These are phyloP conservation scores for Anisodus acutangulus DNA, from an alignment of 257 asterid species.

Conservation along the genomic window DNA sequence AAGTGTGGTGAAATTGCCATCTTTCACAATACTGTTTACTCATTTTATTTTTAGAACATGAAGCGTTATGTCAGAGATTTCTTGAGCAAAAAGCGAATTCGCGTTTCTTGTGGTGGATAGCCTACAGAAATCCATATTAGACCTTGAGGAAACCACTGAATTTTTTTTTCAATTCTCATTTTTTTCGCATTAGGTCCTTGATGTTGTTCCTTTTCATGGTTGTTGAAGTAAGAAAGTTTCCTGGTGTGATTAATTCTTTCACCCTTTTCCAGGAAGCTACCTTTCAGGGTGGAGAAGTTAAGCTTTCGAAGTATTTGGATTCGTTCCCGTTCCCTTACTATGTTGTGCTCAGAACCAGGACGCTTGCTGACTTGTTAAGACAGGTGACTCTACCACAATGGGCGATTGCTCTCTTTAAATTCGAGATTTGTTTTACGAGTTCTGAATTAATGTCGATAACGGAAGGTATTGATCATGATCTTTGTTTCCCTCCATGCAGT, in stretches of 20 bases:
- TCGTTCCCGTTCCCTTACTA: conserved; percentile 92
- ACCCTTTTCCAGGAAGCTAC: conserved; percentile 61
- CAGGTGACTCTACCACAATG: conserved; percentile 51
- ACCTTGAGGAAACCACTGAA: conserved; percentile 50
- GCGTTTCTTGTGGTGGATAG: conserved; percentile 83
- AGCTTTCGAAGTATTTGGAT: conserved; percentile 62
- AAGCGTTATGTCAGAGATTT: conserved; percentile 76
- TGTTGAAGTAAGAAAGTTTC: not conserved
- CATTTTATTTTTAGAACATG: conserved; percentile 43
- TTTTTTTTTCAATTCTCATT: not conserved
- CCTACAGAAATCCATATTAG: conserved; percentile 71
- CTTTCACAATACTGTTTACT: conserved; percentile 16
- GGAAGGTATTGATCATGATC: not conserved
- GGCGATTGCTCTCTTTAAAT: not conserved
- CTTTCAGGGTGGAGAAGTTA: conserved; percentile 36
- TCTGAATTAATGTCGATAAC: not conserved
- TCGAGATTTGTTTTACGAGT: not conserved
- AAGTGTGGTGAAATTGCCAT: not conserved
- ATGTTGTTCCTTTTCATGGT: not conserved
- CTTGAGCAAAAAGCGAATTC: conserved; percentile 72
- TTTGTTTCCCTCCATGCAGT: conserved; percentile 45
- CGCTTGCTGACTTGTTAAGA: conserved; percentile 88
- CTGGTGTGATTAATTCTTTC: conserved; percentile 3
- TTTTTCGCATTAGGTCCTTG: not conserved
- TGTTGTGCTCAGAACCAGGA: conserved; percentile 76